phyloP scores from a whole-genome alignment of 306 rosid species.

The Citrullus colocynthis region DNA sequence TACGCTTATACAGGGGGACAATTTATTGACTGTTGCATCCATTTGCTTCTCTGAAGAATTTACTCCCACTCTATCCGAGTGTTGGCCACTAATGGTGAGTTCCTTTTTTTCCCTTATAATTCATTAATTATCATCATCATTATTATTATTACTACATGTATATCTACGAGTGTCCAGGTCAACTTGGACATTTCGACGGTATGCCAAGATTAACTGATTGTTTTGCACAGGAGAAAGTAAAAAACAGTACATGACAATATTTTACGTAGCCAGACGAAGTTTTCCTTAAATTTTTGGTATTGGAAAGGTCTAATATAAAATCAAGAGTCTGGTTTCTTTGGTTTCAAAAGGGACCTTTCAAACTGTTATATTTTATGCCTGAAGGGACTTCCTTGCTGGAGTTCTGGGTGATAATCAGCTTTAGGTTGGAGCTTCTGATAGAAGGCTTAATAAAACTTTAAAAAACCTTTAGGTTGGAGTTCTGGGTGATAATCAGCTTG shows the following conservation, averaged over 20 bases:
- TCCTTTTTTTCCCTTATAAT: neutral
- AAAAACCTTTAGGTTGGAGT: no score
- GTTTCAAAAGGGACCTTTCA: neutral
- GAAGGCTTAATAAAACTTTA: neutral
- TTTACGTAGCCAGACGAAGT: neutral
- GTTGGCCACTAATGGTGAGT: conserved; percentile 69
- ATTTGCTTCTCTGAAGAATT: conserved; percentile 61
- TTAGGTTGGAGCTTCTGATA: neutral
- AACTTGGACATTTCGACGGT: neutral
- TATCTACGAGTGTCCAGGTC: neutral
- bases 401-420: neutral
- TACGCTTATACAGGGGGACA: conserved; percentile 45
- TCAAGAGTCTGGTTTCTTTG: neutral
- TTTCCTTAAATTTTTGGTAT: neutral
- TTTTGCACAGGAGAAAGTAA: neutral
- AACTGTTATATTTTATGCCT: neutral
- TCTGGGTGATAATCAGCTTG: no score
- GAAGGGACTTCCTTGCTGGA: neutral
- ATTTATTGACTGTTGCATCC: conserved; percentile 55
- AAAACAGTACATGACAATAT: neutral
- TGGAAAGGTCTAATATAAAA: neutral
- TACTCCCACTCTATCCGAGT: conserved; percentile 38
- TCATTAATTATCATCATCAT: no score
- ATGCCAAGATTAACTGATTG: neutral
- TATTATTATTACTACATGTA: no score